Percentiles rank a stretch among this genome's conserved stretches.
phyloP scores from a whole-genome alignment of 2,329 filamentous ascomycete genomes.

The Fusarium ramigenum region DNA sequence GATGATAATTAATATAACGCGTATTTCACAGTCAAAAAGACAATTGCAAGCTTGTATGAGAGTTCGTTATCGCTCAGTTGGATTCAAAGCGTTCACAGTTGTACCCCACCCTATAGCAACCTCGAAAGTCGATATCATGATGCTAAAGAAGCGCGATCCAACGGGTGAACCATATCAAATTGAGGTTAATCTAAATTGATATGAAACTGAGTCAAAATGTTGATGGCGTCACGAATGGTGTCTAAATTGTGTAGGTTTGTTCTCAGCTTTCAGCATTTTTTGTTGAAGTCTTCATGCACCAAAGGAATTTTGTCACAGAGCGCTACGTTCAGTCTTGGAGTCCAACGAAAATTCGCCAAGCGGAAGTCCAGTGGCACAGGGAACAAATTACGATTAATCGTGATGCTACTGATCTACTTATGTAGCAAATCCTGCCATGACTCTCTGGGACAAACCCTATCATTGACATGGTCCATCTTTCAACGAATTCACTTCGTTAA shows the following conservation, averaged over 20 bases:
- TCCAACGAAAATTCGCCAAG: background rate
- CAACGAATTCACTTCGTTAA: too few species aligned
- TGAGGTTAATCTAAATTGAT: too few species aligned
- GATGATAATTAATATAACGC: background rate
- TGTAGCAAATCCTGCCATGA: background rate
- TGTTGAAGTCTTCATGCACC: background rate
- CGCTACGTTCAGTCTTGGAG: background rate
- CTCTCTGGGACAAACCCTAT: background rate
- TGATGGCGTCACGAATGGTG: rapidly evolving
- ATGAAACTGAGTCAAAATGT: background rate
- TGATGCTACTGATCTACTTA: background rate
- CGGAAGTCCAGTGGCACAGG: too few species aligned
- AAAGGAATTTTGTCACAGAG: background rate
- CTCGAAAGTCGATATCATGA: background rate
- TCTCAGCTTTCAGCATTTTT: background rate
- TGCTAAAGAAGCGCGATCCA: background rate
- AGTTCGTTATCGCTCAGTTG: too few species aligned
- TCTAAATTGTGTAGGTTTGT: background rate
- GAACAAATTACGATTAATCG: background rate
- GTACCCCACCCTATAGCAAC: background rate
- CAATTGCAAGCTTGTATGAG: background rate
- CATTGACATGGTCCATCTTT: background rate
- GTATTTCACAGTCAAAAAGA: too few species aligned
- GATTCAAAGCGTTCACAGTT: background rate
- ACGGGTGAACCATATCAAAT: too few species aligned